Evolutionary conservation across 352 stramenopile species (phyloP).

Genomic region (Phytophthora chlamydospora): DNA sequence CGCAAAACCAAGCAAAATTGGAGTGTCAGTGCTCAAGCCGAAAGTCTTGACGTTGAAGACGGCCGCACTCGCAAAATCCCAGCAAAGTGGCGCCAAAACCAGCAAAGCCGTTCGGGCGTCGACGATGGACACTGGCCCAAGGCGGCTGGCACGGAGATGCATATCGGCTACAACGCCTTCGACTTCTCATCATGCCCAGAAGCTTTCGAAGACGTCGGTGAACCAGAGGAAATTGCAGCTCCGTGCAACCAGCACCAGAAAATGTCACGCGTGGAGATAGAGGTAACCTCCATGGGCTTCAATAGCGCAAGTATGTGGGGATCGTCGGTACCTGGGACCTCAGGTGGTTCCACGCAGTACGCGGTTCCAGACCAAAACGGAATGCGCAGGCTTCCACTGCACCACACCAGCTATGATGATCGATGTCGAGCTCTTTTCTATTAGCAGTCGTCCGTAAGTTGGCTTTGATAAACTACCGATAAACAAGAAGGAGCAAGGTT

Average conservation of each 20-base stretch:
- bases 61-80: too few species aligned
- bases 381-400: background rate
- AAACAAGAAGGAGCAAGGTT: too few species aligned
- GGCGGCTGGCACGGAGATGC: slow-evolving; percentile 17
- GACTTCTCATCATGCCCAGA: slow-evolving; percentile 36
- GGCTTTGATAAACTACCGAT: too few species aligned
- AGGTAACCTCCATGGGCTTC: slow-evolving; percentile 1
- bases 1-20: too few species aligned
- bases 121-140: slow-evolving; percentile 5
- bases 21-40: too few species aligned
- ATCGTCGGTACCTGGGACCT: background rate
- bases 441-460: too few species aligned
- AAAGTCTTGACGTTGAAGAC: too few species aligned
- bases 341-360: background rate
- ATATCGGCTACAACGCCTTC: slow-evolving; percentile 40
- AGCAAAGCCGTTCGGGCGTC: too few species aligned
- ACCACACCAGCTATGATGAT: too few species aligned
- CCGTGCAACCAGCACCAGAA: background rate
- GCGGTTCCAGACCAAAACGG: background rate
- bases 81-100: too few species aligned
- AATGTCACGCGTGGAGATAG: background rate
- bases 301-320: slow-evolving; percentile 1
- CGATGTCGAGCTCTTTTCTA: too few species aligned
- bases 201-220: slow-evolving; percentile 19
- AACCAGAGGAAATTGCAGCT: background rate